phyloP scores from a whole-genome alignment of 331 rosid genomes.

The Acacia concinna region DNA sequence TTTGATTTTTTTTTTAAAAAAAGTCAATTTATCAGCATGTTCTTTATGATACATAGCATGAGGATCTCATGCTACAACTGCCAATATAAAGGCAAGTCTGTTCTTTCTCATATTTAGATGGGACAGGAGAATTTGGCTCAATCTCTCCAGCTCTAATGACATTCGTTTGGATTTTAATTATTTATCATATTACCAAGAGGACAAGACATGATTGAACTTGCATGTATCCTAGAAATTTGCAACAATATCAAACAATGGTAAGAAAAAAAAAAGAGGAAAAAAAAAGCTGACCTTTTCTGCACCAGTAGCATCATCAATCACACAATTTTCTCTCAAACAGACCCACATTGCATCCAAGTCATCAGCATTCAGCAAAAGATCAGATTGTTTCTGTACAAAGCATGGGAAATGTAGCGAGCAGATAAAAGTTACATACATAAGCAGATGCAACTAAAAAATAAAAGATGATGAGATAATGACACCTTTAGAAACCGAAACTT shows the following conservation, averaged over 20 bases:
- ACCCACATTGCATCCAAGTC: conserved; percentile 99
- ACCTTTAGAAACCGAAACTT: conserved; percentile 89
- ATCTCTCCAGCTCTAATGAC: background rate
- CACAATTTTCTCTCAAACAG: conserved; percentile 96
- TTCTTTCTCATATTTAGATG: background rate
- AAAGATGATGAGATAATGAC: conserved; percentile 10
- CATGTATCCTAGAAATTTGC: background rate
- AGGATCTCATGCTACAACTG: background rate
- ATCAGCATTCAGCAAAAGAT: conserved; percentile 94
- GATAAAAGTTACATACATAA: conserved; percentile 19
- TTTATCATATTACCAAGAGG: conserved; percentile 12
- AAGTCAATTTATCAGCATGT: background rate
- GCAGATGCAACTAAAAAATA: conserved; percentile 22
- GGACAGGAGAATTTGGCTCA: background rate
- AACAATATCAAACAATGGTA: conserved; percentile 17
- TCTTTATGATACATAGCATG: background rate
- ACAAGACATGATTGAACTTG: background rate
- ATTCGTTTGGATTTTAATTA: background rate
- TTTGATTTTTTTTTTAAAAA: background rate
- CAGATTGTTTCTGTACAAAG: conserved; percentile 88
- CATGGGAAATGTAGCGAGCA: conserved; percentile 25
- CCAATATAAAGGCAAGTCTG: background rate
- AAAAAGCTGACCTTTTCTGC: conserved; percentile 76
- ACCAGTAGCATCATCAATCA: conserved; percentile 95
- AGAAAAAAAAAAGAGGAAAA: background rate